Base-by-base conservation (phyloP, 1,284 basidiomycete species). In the Leccinum colubrinum region DNA sequence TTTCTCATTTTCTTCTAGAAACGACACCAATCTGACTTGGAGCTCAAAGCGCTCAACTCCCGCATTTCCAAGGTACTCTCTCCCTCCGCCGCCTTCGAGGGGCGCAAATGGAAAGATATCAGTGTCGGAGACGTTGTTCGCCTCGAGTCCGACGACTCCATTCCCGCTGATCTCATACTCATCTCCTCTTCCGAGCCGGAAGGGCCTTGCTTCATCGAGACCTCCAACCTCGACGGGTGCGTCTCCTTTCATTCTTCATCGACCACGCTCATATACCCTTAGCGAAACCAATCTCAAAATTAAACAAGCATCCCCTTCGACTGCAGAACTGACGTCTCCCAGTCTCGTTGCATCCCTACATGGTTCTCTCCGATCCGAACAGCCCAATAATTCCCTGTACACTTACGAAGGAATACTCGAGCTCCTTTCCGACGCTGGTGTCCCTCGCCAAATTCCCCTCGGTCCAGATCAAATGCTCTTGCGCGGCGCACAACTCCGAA, bases 231-330 rank as follows among this genome's bases (percentile, higher is more conserved):
- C 22, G 97, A 99, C 71, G 97, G 96, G 92, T 94, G 68, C 68
- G 88, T 77, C 25, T 25, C 2, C 3, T 22, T 53, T n/a, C 46
- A 2, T 43, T 25, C 9, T 4, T n/a, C 1, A 3, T 35, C 17
- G 20, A 37, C 22, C 33, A 4, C 4, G 20, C 60, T 65, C 43
- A 66, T 17, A 12, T 48, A 1, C 33, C 37, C n/a, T 1, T 66
- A 94, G 94, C 25, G 97, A 99, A 80, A 99, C 97, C 5, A 99
- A 99, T 72, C 83, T 99, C 67, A 99, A 99, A 81, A 98, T 99
- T 78, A 98, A 99, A 75, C 96, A 99, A 78, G 94, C 94, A 0
- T 91, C 91, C 15, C 83, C 93, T 0, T 87, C 93, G 27, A 98
- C 96, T 0, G 79, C 93, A 0, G 71, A 82, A 11, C 81, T 98